phyloP scores from a whole-genome alignment of 2,329 filamentous ascomycete species.

The Aspergillus sp. region DNA sequence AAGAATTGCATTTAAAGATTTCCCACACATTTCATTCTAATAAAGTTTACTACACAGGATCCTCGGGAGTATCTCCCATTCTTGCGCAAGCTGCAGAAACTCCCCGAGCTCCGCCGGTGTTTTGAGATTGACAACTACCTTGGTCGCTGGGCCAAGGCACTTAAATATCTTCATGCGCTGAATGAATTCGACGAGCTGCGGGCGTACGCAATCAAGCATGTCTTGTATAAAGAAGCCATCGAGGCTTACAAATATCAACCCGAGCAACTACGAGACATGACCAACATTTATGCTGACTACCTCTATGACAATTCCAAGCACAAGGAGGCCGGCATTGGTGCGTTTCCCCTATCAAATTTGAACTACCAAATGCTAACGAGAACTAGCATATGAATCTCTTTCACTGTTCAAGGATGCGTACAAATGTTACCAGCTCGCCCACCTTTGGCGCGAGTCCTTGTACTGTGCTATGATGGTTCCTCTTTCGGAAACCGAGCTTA shows the following conservation, averaged over 20 bases:
- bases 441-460: conserved; percentile 88
- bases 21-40: conserved; percentile 5
- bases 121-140: conserved; percentile 90
- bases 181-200: conserved; percentile 73
- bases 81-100: conserved; percentile 76
- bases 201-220: conserved; percentile 72
- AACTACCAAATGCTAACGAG: conserved; percentile 2
- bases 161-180: conserved; percentile 69
- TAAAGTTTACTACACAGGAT: conserved; percentile 47
- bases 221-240: conserved; percentile 72
- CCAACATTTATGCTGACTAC: conserved; percentile 71
- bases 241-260: conserved; percentile 79
- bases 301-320: conserved; percentile 71
- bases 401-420: conserved; percentile 69
- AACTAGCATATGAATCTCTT: conserved; percentile 74
- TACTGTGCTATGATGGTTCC: conserved; percentile 69
- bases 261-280: conserved; percentile 62
- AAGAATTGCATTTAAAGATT: conserved; percentile 5
- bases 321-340: conserved; percentile 74
- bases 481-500: conserved; percentile 56
- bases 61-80: conserved; percentile 94
- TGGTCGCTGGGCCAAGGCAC: conserved; percentile 68
- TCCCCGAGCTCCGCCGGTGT: conserved; percentile 64
- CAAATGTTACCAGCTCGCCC: conserved; percentile 76
- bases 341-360: conserved; percentile 5